Evolutionary conservation across 2,329 filamentous ascomycete genomes (phyloP), one percentile per base, ranked within the genome.

Genomic region (Sporothrix variecibatus): DNA sequence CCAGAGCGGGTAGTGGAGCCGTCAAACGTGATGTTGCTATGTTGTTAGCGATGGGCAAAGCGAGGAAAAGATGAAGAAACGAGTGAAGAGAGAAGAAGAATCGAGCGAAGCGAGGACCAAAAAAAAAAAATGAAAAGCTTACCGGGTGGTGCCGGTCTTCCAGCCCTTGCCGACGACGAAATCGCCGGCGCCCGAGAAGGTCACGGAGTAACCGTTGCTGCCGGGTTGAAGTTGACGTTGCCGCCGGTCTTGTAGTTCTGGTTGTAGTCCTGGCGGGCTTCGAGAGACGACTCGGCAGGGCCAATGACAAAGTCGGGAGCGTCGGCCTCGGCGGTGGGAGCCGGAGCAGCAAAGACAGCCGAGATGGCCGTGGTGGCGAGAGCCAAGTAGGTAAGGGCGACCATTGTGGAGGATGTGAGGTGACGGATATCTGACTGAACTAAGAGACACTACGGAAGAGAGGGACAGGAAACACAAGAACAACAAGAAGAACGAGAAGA

Each of bases 131-230:
- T 20, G 6, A 12, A 56, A 40, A 43, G 43, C 46, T 26, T 60
- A 88, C 87, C 86, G 83, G 20, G 81, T 81, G 53, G 81, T 83
- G 64, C 88, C 88, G 46, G 86, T 84, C 71, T 82, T 84, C 88
- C 88, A 90, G 64, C 88, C 88, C 79, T 89, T 90, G 71, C 88
- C 88, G 75, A 84, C 87, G 58, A 89, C 87, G 73, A 89, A 88
- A 81, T 89, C 87, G 26, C 84, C 85, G 6, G 80, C 81, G 74
- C 83, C 81, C 8, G 78, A 82, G 81, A 86, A 87, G 31, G 75
- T 79, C 1, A 86, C 83, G 2, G 79, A 82, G 81, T 87, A 87
- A 12, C 80, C 80, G 70, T 79, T 78, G 73, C 64, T 77, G 43
- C 31, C 62, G 1, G 78, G 1, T 72, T 74, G 76, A 79, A 82